phyloP scores from a whole-genome alignment of 2,329 filamentous ascomycete species.

The Didymella segeticola region DNA sequence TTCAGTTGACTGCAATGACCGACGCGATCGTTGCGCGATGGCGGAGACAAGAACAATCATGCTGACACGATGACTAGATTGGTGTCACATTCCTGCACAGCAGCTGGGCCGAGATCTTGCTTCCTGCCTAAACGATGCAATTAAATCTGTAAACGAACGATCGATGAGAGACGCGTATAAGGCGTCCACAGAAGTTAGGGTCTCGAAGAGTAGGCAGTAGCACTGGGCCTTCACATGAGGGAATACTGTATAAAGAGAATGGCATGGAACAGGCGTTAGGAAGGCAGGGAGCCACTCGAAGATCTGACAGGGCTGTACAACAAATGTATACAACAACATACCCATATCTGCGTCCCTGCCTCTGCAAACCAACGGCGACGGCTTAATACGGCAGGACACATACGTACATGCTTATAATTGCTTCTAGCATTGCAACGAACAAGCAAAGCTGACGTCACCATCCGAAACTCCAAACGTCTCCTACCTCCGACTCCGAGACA shows the following conservation, averaged over 20 bases:
- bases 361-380: background rate
- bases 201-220: background rate
- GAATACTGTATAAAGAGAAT: constrained; percentile 1
- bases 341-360: constrained; percentile 1
- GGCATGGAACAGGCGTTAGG: constrained; percentile 27
- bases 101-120: constrained; percentile 60
- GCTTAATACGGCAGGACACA: background rate
- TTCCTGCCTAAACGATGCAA: constrained; percentile 53
- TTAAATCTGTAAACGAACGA: background rate
- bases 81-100: constrained; percentile 61
- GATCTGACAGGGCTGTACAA: constrained; percentile 18
- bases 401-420: background rate
- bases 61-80: constrained; percentile 47
- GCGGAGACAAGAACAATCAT: constrained; percentile 6
- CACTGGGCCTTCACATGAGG: background rate
- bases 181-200: background rate
- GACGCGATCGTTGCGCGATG: background rate
- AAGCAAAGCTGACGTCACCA: background rate
- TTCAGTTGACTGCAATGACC: background rate
- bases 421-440: background rate
- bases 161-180: background rate
- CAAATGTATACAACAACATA: constrained; percentile 22
- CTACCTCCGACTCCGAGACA: constrained; percentile 7
- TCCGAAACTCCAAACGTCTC: background rate
- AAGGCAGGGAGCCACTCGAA: background rate